Percentiles rank a stretch among this genome's conserved stretches.
Evolutionary conservation across 768 basidiomycete species (phyloP).

Genomic region (Boletus rubescentipes): DNA sequence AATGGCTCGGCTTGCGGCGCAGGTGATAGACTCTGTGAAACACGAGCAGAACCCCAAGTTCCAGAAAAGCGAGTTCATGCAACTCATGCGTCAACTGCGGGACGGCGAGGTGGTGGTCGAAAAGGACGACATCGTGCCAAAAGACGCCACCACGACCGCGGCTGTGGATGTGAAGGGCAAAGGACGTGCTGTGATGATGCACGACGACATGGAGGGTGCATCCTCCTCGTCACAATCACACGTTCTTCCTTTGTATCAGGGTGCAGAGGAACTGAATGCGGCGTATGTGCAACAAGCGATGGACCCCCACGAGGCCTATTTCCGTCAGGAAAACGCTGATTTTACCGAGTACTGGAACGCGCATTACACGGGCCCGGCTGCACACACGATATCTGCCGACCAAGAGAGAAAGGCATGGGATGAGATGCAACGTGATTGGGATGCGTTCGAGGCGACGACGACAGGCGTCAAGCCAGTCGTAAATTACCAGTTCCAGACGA

Average conservation of each 20-base stretch:
- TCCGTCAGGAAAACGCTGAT: conserved; percentile 68
- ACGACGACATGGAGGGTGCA: conserved; percentile 1
- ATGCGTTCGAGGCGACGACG: conserved; percentile 72
- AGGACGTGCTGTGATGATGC: conserved; percentile 43
- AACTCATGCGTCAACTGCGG: conserved; percentile 80
- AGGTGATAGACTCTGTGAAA: conserved; percentile 72
- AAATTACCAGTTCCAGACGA: conserved; percentile 69
- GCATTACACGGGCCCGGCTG: conserved; percentile 29
- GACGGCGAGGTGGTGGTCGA: conserved; percentile 78
- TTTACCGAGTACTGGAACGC: conserved; percentile 60
- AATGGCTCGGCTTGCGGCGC: conserved; percentile 76
- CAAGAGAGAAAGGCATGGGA: conserved; percentile 51
- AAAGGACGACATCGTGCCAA: conserved; percentile 73
- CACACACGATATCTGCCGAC: conserved; percentile 17
- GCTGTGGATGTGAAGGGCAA: conserved; percentile 61
- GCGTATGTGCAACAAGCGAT: conserved; percentile 21
- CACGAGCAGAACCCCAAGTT: conserved; percentile 83
- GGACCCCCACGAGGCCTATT: conserved; percentile 65
- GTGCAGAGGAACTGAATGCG: conserved; percentile 16
- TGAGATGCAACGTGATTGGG: conserved; percentile 74
- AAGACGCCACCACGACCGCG: conserved; percentile 26
- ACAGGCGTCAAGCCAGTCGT: conserved; percentile 57
- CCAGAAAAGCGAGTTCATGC: conserved; percentile 78
- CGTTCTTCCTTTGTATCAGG: conserved; percentile 17
- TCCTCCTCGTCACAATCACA: conserved; percentile 10